phyloP scores from a whole-genome alignment of 495 filamentous ascomycete species.

The Zalerion maritima region DNA sequence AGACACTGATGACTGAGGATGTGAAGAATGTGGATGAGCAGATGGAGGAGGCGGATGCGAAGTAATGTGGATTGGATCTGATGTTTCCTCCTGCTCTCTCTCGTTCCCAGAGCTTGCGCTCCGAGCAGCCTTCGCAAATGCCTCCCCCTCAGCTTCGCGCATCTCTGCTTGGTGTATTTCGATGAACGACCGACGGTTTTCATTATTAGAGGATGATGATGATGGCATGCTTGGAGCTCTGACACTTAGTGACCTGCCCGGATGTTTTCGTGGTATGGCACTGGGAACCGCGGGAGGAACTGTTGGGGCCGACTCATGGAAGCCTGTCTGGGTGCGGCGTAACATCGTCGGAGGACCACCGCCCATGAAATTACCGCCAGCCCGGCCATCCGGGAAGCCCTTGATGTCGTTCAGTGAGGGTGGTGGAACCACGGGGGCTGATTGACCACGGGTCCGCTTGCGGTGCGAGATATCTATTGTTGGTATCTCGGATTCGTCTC shows the following conservation, averaged over 20 bases:
- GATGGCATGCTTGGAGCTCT: conserved; percentile 13
- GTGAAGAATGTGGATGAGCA: no score
- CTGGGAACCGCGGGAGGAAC: conserved; percentile 9
- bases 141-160: conserved; percentile 55
- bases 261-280: neutral
- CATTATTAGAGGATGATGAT: conserved; percentile 16
- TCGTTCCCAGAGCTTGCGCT: conserved; percentile 14
- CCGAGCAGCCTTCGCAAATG: conserved; percentile 40
- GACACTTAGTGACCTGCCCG: neutral
- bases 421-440: conserved; percentile 10
- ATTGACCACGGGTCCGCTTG: conserved; percentile 27
- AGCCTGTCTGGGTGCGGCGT: conserved; percentile 36
- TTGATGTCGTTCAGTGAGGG: conserved; percentile 11
- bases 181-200: conserved; percentile 32
- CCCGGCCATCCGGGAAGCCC: conserved; percentile 9
- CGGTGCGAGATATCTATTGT: conserved; percentile 50
- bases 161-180: conserved; percentile 55
- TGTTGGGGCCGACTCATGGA: conserved; percentile 12
- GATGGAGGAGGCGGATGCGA: no score
- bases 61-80: no score
- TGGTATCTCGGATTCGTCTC: conserved; percentile 62
- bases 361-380: conserved; percentile 18
- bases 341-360: conserved; percentile 16
- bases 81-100: conserved; percentile 14
- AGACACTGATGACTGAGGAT: no score